Base-by-base conservation (phyloP, 139 green algal species). In the Zygnema circumcarinatum region DNA sequence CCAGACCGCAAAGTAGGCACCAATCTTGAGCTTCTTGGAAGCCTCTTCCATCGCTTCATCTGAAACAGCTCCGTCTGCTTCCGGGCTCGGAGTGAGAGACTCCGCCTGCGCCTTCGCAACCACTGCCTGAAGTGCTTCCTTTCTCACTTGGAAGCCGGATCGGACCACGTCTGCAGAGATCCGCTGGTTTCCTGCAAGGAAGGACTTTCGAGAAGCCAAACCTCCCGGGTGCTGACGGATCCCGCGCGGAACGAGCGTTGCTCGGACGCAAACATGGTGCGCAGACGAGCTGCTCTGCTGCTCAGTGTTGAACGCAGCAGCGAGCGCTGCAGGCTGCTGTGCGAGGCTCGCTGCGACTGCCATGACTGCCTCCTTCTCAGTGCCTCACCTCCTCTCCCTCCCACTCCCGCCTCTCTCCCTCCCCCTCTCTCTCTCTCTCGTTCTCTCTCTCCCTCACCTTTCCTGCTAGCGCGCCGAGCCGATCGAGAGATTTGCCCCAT, bases 1-100 rank as follows among this genome's bases (percentile, higher is more conserved):
- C 96, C 96, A 98, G 3, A 92, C 79, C 16, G 75, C 95, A 87
- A 99, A 99, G 39, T 98, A 87, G 0, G 41, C 29, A 1, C 93
- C 96, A 21, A 98, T 92, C 82, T 90, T 90, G 39, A 79, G 2
- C 52, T 85, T 90, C 1, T 41, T 38, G 0, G 22, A 40, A 31
- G 31, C 2, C 11, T 91, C 86, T 36, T 90, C 86, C 21, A 74
- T 82, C 1, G 41, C 2, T 40, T 87, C 83, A 32, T 88, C 83
- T 36, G 81, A 53, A 47, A 76, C 54, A 22, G 35, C 29, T 62
- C 47, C 47, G 16, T 62, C 47, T 25, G 47, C 7, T 62, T 62
- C 47, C 7, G 47, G 47, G 16, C 47, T 62, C 16, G 47, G 47
- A 25, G 47, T 62, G 7, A 62, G 16, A 25, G 47, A 62, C 7